These are phyloP conservation scores for Stropharia rugosoannulata DNA, from an alignment of 768 basidiomycete species.

Conservation along the genomic window DNA sequence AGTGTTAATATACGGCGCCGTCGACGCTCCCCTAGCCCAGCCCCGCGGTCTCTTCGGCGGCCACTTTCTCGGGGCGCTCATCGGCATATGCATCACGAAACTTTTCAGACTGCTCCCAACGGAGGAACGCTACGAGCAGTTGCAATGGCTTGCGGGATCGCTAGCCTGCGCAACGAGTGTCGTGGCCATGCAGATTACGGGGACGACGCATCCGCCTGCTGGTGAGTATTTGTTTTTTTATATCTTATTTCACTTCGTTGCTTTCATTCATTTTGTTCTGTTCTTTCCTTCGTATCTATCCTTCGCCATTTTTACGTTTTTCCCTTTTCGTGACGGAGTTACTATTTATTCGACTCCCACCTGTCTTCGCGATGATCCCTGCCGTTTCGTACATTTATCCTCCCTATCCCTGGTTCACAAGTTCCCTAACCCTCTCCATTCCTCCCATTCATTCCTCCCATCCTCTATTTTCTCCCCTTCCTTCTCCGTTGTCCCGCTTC, in stretches of 20 bases:
- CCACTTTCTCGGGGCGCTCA: slow-evolving; percentile 49
- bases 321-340: too few relatives aligned
- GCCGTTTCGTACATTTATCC: too few relatives aligned
- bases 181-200: slow-evolving; percentile 52
- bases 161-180: slow-evolving; percentile 41
- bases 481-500: too few relatives aligned
- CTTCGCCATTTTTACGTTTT: too few relatives aligned
- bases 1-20: slow-evolving; percentile 51
- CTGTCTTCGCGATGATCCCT: too few relatives aligned
- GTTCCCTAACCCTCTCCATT: too few relatives aligned
- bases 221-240: slow-evolving; percentile 24
- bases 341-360: too few relatives aligned
- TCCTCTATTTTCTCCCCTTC: too few relatives aligned
- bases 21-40: slow-evolving; percentile 53
- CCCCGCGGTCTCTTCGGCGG: slow-evolving; percentile 51
- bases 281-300: too few relatives aligned
- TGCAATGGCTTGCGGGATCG: slow-evolving; percentile 49
- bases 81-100: slow-evolving; percentile 51
- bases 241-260: not conserved
- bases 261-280: too few relatives aligned
- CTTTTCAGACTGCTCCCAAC: slow-evolving; percentile 45
- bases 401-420: too few relatives aligned
- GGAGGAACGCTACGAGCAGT: slow-evolving; percentile 38
- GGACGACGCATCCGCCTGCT: slow-evolving; percentile 54
- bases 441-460: too few relatives aligned